Evolutionary conservation across 2,329 filamentous ascomycete genomes (phyloP).

Genomic region (Aspergillus sp.): DNA sequence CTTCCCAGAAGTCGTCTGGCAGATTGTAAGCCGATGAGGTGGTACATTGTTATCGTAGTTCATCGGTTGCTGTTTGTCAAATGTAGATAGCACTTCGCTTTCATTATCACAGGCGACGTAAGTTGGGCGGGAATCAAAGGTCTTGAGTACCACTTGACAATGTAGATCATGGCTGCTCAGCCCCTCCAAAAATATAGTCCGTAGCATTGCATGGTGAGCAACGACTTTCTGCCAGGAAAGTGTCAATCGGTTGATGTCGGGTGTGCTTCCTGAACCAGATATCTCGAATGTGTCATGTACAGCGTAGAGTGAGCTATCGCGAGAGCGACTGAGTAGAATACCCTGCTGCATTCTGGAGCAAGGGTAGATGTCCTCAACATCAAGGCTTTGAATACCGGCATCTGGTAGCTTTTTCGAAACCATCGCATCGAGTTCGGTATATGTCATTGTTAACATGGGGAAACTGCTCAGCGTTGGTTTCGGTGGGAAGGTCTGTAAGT

Average conservation of each 20-base stretch:
- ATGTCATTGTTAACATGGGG: slow-evolving; percentile 48
- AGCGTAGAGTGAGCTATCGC: slow-evolving; percentile 39
- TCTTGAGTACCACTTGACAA: slow-evolving; percentile 39
- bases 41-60: slow-evolving; percentile 34
- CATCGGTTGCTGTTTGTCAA: slow-evolving; percentile 33
- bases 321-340: slow-evolving; percentile 36
- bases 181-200: slow-evolving; percentile 41
- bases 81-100: slow-evolving; percentile 29
- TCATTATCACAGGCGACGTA: slow-evolving; percentile 35
- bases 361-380: slow-evolving; percentile 48
- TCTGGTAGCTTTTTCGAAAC: slow-evolving; percentile 39
- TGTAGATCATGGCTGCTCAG: slow-evolving; percentile 35
- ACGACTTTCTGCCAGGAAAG: slow-evolving; percentile 37
- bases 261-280: slow-evolving; percentile 16
- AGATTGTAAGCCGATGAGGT: slow-evolving; percentile 51
- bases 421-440: slow-evolving; percentile 44
- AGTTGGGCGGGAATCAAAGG: slow-evolving; percentile 29
- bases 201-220: slow-evolving; percentile 37
- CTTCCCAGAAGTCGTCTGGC: slow-evolving; percentile 40
- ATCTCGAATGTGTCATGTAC: slow-evolving; percentile 44
- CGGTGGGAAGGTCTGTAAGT: slow-evolving; percentile 27
- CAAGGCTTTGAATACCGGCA: slow-evolving; percentile 35
- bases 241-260: slow-evolving; percentile 30
- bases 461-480: slow-evolving; percentile 47
- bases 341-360: slow-evolving; percentile 44